These are phyloP conservation scores for Apiospora arundinis DNA, from an alignment of 2,329 filamentous ascomycete genomes.

Conservation along the genomic window DNA sequence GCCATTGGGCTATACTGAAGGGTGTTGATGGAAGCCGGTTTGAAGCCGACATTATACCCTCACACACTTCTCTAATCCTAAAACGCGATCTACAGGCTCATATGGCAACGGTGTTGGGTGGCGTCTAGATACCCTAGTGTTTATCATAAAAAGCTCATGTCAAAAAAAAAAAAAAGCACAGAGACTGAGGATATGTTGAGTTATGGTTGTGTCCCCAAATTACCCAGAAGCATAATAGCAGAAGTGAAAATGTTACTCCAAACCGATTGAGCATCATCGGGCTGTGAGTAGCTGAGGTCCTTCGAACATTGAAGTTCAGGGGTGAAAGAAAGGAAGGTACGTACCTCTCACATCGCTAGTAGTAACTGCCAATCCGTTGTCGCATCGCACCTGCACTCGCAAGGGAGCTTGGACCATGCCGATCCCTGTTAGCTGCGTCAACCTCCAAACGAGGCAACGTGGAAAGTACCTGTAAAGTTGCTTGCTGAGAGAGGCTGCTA, in stretches of 20 bases:
- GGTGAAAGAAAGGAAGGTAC: neutral
- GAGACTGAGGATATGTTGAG: neutral
- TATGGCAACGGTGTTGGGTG: constrained; percentile 4
- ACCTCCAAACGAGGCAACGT: constrained; percentile 16
- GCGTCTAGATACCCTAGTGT: constrained; percentile 17
- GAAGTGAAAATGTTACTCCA: neutral
- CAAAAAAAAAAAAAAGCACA: too few relatives aligned
- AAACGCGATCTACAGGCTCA: neutral
- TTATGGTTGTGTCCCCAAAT: too few relatives aligned
- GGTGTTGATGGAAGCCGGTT: neutral
- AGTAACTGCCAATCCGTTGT: too few relatives aligned
- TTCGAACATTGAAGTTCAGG: neutral
- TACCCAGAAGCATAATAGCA: neutral
- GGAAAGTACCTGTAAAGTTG: neutral
- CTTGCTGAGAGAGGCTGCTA: neutral
- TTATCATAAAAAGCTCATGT: neutral
- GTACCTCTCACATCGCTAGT: too few relatives aligned
- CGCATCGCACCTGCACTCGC: neutral
- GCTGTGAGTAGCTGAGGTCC: too few relatives aligned
- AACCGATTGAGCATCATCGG: too few relatives aligned
- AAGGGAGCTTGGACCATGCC: constrained; percentile 18
- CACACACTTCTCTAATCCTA: neutral
- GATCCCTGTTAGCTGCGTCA: constrained; percentile 5
- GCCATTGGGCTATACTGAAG: neutral
- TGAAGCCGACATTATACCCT: neutral